Evolutionary conservation across 164 flowering plant genomes (phyloP), one percentile per base, ranked within the genome.

Genomic region (Cinnamomum micranthum): DNA sequence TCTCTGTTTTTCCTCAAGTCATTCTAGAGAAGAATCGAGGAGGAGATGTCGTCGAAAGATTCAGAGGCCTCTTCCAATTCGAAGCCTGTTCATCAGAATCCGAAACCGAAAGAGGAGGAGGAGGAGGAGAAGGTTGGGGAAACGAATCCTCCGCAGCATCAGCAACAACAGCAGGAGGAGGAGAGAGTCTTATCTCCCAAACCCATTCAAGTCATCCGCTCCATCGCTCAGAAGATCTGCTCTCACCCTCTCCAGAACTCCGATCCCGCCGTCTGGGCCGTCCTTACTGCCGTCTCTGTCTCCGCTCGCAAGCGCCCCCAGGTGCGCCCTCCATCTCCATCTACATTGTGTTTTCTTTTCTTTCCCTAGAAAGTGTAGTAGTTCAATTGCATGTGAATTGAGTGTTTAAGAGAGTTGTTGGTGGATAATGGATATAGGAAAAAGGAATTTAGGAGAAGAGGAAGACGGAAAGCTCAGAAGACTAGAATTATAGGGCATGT

Each of bases 261-360:
- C 41, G 95, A 91, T 71, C 88, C 91, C 35, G 75, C 84, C 19
- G 98, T 86, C 33, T 95, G 99, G 99, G 99, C 90, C n/a, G 94
- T 90, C 73, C 95, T 95, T 71, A 93, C 99, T 10, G 99, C 94
- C 62, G 88, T 95, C 47, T 89, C 97, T 24, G 76, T 67, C 66
- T 85, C 84, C 68, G 95, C 99, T 22, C 92, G 99, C 23, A 88
- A 90, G 79, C 89, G 97, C 55, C 81, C 74, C 12, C 95, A 92
- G 95, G 99, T 92, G 68, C 62, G n/a, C 28, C 47, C 27, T 25
- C n/a, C 20, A 28, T 15, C n/a, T 11, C 19, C 59, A 0, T 55
- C 6, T 41, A 7, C 47, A 41, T 41, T 41, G 47, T 41, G 47
- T 41, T 9, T 41, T 41, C 47, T 41, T 41, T 41, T 7, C 47